A percentile compares a stretch with the other conserved stretches of the same genome.
Conservation (phyloP, 192 early-diverging fungal species). For the Phycomyces nitens region DNA sequence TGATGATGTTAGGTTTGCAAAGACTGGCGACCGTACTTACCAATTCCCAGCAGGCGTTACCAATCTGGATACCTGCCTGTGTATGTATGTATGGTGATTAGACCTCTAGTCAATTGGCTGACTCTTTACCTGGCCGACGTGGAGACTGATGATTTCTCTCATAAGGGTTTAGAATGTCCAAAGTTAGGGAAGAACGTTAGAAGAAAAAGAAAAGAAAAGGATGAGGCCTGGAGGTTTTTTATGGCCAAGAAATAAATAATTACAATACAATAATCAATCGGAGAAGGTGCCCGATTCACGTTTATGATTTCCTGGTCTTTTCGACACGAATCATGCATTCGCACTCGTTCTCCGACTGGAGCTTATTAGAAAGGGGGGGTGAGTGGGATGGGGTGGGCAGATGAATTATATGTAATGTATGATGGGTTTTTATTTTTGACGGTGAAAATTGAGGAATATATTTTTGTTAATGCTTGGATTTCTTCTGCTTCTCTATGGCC, state of each 20-base stretch:
- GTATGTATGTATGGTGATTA: not conserved
- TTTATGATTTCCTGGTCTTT: too few relatives aligned
- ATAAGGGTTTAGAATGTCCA: conserved; percentile 13
- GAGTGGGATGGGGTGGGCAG: too few relatives aligned
- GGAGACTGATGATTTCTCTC: conserved; percentile 42
- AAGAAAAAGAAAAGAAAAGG: not conserved
- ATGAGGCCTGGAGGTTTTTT: too few relatives aligned
- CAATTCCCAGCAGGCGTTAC: conserved; percentile 19
- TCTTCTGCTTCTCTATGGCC: conserved; percentile 64
- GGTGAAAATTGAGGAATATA: too few relatives aligned
- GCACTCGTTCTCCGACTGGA: too few relatives aligned
- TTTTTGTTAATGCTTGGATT: conserved; percentile 44
- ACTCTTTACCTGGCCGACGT: conserved; percentile 59
- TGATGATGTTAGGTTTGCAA: not conserved
- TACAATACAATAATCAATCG: too few relatives aligned
- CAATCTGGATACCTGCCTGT: conserved; percentile 15
- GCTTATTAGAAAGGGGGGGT: too few relatives aligned
- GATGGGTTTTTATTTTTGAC: too few relatives aligned
- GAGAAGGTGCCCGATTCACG: too few relatives aligned
- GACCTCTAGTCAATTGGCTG: conserved; percentile 68
- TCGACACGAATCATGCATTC: too few relatives aligned
- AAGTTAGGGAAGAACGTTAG: not conserved
- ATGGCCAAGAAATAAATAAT: too few relatives aligned
- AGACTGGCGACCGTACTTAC: not conserved
- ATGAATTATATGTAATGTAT: too few relatives aligned